Percentiles rank a stretch among this genome's conserved stretches.
phyloP scores from a whole-genome alignment of 73 alveolate species.

The Stentor coeruleus region DNA sequence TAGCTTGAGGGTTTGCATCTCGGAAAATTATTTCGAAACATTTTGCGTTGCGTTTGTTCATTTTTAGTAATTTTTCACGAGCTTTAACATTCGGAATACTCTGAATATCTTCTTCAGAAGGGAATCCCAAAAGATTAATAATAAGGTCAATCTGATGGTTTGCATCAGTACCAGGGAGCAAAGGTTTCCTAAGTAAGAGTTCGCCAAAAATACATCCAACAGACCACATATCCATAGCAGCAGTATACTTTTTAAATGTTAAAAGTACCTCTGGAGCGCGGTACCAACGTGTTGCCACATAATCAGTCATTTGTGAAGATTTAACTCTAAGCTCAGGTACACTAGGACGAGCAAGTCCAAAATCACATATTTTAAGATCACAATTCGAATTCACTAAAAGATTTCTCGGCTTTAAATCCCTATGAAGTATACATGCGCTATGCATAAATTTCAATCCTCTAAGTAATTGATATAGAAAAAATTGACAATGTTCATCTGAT shows the following conservation, averaged over 20 bases:
- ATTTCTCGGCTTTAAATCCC: constrained; percentile 79
- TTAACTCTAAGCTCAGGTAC: constrained; percentile 32
- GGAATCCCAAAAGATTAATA: constrained; percentile 82
- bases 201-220: constrained; percentile 94
- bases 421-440: constrained; percentile 75
- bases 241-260: constrained; percentile 38
- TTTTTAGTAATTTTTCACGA: constrained; percentile 42
- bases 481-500: constrained; percentile 77
- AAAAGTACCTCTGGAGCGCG: constrained; percentile 65
- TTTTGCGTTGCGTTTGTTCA: constrained; percentile 31
- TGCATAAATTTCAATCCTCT: constrained; percentile 86
- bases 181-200: constrained; percentile 70
- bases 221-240: constrained; percentile 66
- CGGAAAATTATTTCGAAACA: constrained; percentile 45
- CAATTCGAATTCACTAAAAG: constrained; percentile 78
- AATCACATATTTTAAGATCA: constrained; percentile 83
- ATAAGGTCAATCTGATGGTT: constrained; percentile 78
- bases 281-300: constrained; percentile 65
- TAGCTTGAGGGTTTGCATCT: constrained; percentile 41
- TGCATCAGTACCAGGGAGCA: constrained; percentile 84
- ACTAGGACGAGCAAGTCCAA: constrained; percentile 67
- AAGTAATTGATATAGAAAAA: constrained; percentile 70
- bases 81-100: constrained; percentile 46
- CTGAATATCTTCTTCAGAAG: constrained; percentile 52
- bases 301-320: constrained; percentile 51